A percentile compares a stretch with the other conserved stretches of the same genome.
Conservation (phyloP, 352 stramenopile species). For the Pythium utonaiense region DNA sequence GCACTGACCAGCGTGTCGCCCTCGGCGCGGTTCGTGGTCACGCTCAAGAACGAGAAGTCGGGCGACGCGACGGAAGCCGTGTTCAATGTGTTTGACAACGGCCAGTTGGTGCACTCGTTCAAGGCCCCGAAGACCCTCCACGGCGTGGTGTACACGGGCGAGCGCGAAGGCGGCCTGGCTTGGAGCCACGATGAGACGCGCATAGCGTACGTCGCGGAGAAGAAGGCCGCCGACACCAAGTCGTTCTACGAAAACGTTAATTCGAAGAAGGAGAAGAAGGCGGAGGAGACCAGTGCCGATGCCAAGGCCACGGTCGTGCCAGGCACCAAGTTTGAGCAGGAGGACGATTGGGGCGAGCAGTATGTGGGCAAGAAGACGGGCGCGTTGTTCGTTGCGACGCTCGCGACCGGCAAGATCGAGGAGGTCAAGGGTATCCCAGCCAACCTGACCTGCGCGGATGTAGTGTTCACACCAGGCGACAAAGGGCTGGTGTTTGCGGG, state of each 20-base stretch:
- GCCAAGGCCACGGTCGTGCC: slow-evolving; percentile 19
- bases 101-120: slow-evolving; percentile 42
- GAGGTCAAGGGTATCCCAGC: slow-evolving; percentile 49
- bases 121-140: slow-evolving; percentile 70
- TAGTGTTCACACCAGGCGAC: slow-evolving; percentile 56
- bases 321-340: slow-evolving; percentile 61
- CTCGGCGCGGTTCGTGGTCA: slow-evolving; percentile 44
- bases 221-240: slow-evolving; percentile 39
- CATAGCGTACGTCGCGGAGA: slow-evolving; percentile 78
- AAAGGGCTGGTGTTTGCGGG: slow-evolving; percentile 61
- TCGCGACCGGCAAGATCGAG: slow-evolving; percentile 60
- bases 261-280: slow-evolving; percentile 26
- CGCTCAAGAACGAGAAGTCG: slow-evolving; percentile 52
- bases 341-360: slow-evolving; percentile 84
- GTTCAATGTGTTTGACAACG: slow-evolving; percentile 51
- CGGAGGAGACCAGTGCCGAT: slow-evolving; percentile 20
- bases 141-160: slow-evolving; percentile 61
- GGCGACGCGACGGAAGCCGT: slow-evolving; percentile 33
- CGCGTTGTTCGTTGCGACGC: slow-evolving; percentile 59
- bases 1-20: slow-evolving; percentile 55
- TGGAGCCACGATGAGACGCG: slow-evolving; percentile 74
- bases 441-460: slow-evolving; percentile 64
- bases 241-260: slow-evolving; percentile 65
- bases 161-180: slow-evolving; percentile 63
- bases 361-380: slow-evolving; percentile 75